Conservation (phyloP, 169 alveolate species). For the Eimeria falciformis region DNA sequence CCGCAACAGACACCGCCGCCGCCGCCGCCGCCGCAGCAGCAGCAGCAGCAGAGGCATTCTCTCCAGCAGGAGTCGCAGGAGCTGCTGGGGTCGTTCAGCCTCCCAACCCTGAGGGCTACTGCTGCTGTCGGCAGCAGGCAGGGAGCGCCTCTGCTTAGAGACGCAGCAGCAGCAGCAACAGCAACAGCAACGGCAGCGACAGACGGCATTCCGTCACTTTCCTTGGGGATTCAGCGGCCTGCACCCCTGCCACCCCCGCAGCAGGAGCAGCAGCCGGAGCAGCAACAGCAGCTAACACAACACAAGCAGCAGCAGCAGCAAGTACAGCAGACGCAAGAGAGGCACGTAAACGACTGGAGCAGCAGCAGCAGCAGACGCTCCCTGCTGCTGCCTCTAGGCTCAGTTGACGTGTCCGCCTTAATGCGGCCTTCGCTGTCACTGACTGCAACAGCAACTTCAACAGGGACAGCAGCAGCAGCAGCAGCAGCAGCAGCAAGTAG, state of each 20-base stretch:
- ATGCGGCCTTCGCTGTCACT: background rate
- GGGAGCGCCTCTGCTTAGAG: background rate
- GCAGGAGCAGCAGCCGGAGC: constrained; percentile 30
- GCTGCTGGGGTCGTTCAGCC: background rate
- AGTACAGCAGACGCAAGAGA: background rate
- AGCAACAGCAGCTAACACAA: constrained; percentile 17
- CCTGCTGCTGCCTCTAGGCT: constrained; percentile 26
- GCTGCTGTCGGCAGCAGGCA: background rate
- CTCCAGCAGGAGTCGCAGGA: background rate
- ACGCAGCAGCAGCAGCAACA: background rate
- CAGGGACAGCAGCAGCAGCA: background rate
- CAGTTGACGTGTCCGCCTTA: background rate
- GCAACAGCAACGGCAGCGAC: constrained; percentile 10
- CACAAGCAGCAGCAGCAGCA: background rate
- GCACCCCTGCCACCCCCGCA: constrained; percentile 16
- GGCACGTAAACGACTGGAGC: constrained; percentile 7
- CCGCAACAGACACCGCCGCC: background rate
- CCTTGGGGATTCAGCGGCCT: constrained; percentile 6
- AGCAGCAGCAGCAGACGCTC: constrained; percentile 22
- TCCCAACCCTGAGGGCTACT: background rate
- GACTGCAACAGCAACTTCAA: constrained; percentile 13
- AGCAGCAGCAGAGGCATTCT: constrained; percentile 3
- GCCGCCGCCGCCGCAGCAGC: constrained; percentile 19
- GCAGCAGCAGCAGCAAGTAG: constrained; percentile 2
- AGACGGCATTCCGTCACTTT: constrained; percentile 31